These are phyloP conservation scores for Hirschioporus abietinus DNA, from an alignment of 768 basidiomycete genomes.

Conservation along the genomic window DNA sequence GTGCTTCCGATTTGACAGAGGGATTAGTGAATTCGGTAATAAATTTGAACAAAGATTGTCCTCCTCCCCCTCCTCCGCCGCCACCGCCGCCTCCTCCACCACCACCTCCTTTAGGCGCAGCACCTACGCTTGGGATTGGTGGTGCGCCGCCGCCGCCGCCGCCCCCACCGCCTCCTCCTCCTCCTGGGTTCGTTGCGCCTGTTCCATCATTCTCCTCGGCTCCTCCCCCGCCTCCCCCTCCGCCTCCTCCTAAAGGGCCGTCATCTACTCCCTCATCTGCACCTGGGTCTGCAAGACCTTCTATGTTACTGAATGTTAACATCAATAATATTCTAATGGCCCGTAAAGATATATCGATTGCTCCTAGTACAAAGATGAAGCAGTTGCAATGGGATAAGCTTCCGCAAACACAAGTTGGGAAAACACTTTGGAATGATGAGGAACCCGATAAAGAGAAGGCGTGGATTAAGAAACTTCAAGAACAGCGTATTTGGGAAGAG, in stretches of 20 bases:
- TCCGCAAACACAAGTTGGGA: constrained; percentile 77
- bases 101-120: constrained; percentile 18
- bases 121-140: constrained; percentile 13
- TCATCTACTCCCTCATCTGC: constrained; percentile 32
- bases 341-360: constrained; percentile 82
- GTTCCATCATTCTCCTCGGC: constrained; percentile 18
- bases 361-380: constrained; percentile 91
- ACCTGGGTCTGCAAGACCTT: constrained; percentile 49
- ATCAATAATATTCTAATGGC: constrained; percentile 49
- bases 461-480: constrained; percentile 75
- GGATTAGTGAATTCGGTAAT: constrained; percentile 24
- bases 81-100: constrained; percentile 25
- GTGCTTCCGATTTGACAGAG: constrained; percentile 2
- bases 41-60: constrained; percentile 24
- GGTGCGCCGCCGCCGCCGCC: constrained; percentile 25
- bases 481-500: constrained; percentile 86
- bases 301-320: constrained; percentile 42
- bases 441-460: constrained; percentile 64
- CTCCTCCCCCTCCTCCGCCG: constrained; percentile 17
- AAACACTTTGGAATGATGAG: constrained; percentile 83
- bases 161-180: constrained; percentile 34
- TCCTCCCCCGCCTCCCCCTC: constrained; percentile 34
- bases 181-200: constrained; percentile 24
- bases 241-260: constrained; percentile 28
- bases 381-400: constrained; percentile 99